phyloP scores from a whole-genome alignment of 768 basidiomycete species.

The Suillus alpinus region DNA sequence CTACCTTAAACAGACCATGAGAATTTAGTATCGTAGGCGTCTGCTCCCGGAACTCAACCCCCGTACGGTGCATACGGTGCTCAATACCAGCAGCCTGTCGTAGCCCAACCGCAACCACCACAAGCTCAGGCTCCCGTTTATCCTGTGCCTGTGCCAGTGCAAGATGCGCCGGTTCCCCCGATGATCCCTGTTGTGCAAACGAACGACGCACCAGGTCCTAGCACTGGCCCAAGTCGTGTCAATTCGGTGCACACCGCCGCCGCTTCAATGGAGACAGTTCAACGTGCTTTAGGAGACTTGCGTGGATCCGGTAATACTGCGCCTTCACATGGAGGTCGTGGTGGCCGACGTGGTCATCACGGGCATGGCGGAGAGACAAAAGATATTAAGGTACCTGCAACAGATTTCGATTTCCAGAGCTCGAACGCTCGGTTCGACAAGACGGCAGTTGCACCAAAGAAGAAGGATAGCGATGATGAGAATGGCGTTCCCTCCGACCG shows the following conservation, averaged over 20 bases:
- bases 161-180: conserved; percentile 18
- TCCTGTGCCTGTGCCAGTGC: conserved; percentile 23
- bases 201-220: conserved; percentile 23
- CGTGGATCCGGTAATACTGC: conserved; percentile 31
- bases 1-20: background rate
- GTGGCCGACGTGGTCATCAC: conserved; percentile 34
- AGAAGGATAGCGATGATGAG: conserved; percentile 29
- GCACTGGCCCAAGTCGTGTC: conserved; percentile 28
- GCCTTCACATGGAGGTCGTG: conserved; percentile 34
- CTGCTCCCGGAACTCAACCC: conserved; percentile 39
- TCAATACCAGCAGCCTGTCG: conserved; percentile 31
- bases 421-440: conserved; percentile 84
- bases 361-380: conserved; percentile 29
- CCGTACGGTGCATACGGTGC: conserved; percentile 29
- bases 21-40: conserved; percentile 36
- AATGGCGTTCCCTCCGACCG: conserved; percentile 28
- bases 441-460: conserved; percentile 45
- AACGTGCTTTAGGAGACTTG: conserved; percentile 52
- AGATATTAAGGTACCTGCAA: conserved; percentile 58
- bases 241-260: conserved; percentile 70
- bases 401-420: conserved; percentile 80
- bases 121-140: conserved; percentile 26
- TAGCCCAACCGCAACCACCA: conserved; percentile 25
- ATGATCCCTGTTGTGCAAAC: conserved; percentile 18
- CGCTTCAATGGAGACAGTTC: conserved; percentile 71